Base-by-base conservation (phyloP, 2,329 filamentous ascomycete species). In the Verruconis gallopava region DNA sequence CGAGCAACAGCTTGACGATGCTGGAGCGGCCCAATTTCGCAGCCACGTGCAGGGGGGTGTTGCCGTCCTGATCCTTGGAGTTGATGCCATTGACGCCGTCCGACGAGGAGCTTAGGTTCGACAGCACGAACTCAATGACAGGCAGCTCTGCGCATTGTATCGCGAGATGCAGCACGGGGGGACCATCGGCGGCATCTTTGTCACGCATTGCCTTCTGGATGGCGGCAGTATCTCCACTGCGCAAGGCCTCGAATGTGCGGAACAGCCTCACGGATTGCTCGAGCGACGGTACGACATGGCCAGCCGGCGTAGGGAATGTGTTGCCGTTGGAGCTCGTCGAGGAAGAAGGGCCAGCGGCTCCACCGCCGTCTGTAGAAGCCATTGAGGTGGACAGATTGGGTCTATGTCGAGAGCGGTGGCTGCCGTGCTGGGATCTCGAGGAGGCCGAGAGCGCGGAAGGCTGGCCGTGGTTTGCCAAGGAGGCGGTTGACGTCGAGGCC, bases 221-320 rank as follows among this genome's bases (percentile, higher is more conserved):
- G 28, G 83, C 84, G 12, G 79, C 80, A 1, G 85, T 93, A 58
- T 98, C 89, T 42, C 91, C 91, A 58, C 76, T 91, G 49, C 89
- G 77, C 49, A 98, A 68, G 33, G 88, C 82, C 64, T 96, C 91
- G 56, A 96, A 94, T 37, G 95, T 77, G 50, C 88, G 79, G 62
- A 98, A 98, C 50, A 93, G 88, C 56, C 82, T 78, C 41, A 98
- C 85, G 0, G 89, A 95, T 61, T 94, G 86, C 57, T 98, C 88
- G 45, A 98, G 62, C 58, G 37, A 58, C 57, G 47, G 63, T n/a
- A n/a, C n/a, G n/a, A n/a, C n/a, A n/a, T n/a, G n/a, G 61, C 1
- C 55, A 39, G 18, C 11, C n/a, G 30, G 28, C 18, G 40, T 20
- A 3, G 40, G 32, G 3, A 20, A 15, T 12, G 9, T n/a, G n/a